These are phyloP conservation scores for Saccharomyces hybrid DNA, from an alignment of 1,139 yeast genomes.

Conservation along the genomic window DNA sequence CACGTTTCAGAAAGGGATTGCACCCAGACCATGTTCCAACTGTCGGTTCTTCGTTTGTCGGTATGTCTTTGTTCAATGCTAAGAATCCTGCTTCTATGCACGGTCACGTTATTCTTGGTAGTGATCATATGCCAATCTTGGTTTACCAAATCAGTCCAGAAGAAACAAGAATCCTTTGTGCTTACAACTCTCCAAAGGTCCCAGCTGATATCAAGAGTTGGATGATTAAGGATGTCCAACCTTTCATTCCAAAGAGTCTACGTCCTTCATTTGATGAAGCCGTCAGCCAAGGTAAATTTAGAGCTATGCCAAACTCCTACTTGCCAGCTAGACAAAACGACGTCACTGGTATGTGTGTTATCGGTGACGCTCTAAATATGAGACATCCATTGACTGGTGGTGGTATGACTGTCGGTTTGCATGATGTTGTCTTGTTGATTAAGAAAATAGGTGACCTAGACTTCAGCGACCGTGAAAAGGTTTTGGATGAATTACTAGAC, in stretches of 20 bases:
- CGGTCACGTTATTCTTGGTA: slow-evolving; percentile 86
- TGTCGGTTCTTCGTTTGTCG: slow-evolving; percentile 81
- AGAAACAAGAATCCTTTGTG: slow-evolving; percentile 86
- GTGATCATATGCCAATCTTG: slow-evolving; percentile 73
- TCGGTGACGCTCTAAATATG: slow-evolving; percentile 96
- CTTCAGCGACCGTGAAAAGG: slow-evolving; percentile 48
- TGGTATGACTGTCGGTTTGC: slow-evolving; percentile 97
- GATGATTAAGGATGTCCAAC: slow-evolving; percentile 52
- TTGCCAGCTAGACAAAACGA: slow-evolving; percentile 63
- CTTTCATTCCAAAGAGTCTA: slow-evolving; percentile 57
- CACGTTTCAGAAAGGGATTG: slow-evolving; percentile 78
- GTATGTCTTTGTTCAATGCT: slow-evolving; percentile 67
- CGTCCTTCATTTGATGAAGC: slow-evolving; percentile 62
- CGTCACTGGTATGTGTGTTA: slow-evolving; percentile 68
- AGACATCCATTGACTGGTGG: slow-evolving; percentile 98
- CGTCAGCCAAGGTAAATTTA: slow-evolving; percentile 45
- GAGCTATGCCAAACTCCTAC: slow-evolving; percentile 92
- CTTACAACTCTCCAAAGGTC: slow-evolving; percentile 63
- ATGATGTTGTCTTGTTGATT: slow-evolving; percentile 68
- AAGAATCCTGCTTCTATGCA: slow-evolving; percentile 61
- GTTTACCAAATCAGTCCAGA: slow-evolving; percentile 78
- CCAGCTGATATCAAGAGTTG: slow-evolving; percentile 67
- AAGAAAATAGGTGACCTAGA: slow-evolving; percentile 43
- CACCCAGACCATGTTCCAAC: slow-evolving; percentile 50
- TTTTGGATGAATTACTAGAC: slow-evolving; percentile 47